Conservation (phyloP, 441 rosid genomes). For the Breynia disticha region DNA sequence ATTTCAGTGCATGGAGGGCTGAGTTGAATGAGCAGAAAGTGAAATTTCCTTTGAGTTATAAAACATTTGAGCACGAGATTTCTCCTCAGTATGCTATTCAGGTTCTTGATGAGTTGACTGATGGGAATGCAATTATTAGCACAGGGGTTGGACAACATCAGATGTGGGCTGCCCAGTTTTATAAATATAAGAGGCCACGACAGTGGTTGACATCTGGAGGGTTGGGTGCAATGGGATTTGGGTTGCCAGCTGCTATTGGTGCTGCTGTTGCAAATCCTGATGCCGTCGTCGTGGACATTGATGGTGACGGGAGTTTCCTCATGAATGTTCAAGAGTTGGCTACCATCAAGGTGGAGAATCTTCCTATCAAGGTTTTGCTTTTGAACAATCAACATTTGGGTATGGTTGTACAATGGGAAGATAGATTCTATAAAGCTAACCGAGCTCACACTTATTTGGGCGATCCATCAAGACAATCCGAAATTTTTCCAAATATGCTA, state of each 20-base stretch:
- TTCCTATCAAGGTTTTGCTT: slow-evolving; percentile 68
- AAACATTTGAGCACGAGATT: slow-evolving; percentile 80
- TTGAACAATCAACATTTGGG: slow-evolving; percentile 94
- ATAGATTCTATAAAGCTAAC: slow-evolving; percentile 84
- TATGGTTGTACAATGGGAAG: slow-evolving; percentile 98
- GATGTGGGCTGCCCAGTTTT: slow-evolving; percentile 99
- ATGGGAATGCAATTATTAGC: slow-evolving; percentile 77
- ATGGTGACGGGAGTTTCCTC: slow-evolving; percentile 92
- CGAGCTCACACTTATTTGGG: slow-evolving; percentile 87
- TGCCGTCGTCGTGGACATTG: slow-evolving; percentile 74
- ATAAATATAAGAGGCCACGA: slow-evolving; percentile 77
- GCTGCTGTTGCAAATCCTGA: slow-evolving; percentile 88
- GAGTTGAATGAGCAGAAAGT: slow-evolving; percentile 63
- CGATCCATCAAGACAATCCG: slow-evolving; percentile 54
- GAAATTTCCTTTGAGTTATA: slow-evolving; percentile 53
- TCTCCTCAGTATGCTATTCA: slow-evolving; percentile 90
- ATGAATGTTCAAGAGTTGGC: slow-evolving; percentile 96
- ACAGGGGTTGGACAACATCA: slow-evolving; percentile 98
- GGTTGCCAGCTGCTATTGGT: slow-evolving; percentile 92
- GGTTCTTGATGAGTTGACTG: slow-evolving; percentile 74
- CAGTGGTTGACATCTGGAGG: slow-evolving; percentile 92
- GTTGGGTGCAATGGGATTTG: slow-evolving; percentile 96
- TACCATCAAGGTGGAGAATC: slow-evolving; percentile 70
- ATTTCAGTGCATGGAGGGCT: slow-evolving; percentile 58
- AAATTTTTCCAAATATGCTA: slow-evolving; percentile 76